Evolutionary conservation across 2,329 filamentous ascomycete genomes (phyloP), one percentile per base, ranked within the genome.

Genomic region (Coniella lustricola): DNA sequence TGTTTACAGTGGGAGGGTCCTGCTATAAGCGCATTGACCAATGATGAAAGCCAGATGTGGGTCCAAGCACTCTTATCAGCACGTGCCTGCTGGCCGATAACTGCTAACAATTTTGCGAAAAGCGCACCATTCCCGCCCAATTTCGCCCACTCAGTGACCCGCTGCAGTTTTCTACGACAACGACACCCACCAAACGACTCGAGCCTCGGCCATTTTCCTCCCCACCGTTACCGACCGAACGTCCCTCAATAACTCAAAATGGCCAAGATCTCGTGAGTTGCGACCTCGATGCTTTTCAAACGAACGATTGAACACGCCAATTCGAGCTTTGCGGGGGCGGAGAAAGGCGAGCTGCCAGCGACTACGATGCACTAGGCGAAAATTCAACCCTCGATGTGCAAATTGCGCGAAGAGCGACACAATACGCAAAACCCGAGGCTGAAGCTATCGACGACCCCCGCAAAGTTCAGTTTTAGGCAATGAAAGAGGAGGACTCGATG

Each of bases 251-350:
- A 51, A 54, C 31, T 45, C 41, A 49, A 51, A 54, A 54, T 54
- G 51, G 51, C 51, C 51, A 54, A 54, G 51, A 48, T 54, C 49
- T 54, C 51, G 51, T 54, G 45, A 54, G 51, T n/a, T 54, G 17
- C 32, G 36, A 31, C 34, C 39, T 39, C 29, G 22, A 32, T 5
- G 3, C 8, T 12, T 9, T 31, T 25, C 32, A 20, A 36, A n/a
- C 29, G 25, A 31, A 20, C 33, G 33, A 25, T 14, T 22, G 16
- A n/a, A 25, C 32, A 34, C 47, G 50, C 40, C 47, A 44, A 47
- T 47, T 45, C 34, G 44, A 49, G 42, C 46, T 52, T 43, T 52
- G 43, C 50, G 50, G 37, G 31, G 37, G n/a, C n/a, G n/a, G 31
- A 29, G 25, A 10, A 25, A 42, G 12, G 31, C 18, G 33, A 35